These are phyloP conservation scores for Vicia faba DNA, from an alignment of 306 rosid genomes.

Conservation along the genomic window DNA sequence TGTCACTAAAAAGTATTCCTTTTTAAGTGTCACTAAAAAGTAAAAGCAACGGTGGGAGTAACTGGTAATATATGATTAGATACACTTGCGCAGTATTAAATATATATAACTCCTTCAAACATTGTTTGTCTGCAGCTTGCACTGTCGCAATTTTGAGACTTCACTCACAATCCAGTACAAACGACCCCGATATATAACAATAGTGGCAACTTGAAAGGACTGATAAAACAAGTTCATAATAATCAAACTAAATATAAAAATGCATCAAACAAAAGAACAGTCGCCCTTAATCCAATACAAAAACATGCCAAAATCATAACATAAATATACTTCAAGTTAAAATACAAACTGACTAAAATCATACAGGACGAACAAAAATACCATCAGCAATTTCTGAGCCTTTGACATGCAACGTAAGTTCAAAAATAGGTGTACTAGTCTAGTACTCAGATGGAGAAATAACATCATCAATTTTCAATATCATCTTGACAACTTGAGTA, in stretches of 20 bases:
- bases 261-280: constrained; percentile 24
- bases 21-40: no score
- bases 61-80: background rate
- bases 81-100: background rate
- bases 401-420: constrained; percentile 12
- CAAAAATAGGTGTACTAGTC: constrained; percentile 42
- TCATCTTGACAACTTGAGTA: constrained; percentile 98
- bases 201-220: background rate
- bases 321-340: constrained; percentile 32
- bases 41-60: no score
- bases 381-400: constrained; percentile 19
- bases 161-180: background rate
- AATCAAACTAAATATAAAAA: constrained; percentile 11
- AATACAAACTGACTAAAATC: constrained; percentile 35
- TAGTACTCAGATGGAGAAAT: constrained; percentile 73
- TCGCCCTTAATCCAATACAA: constrained; percentile 37
- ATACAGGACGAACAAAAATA: constrained; percentile 34
- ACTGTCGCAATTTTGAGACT: background rate
- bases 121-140: background rate
- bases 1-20: no score
- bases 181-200: background rate
- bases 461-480: constrained; percentile 92
- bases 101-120: no score
- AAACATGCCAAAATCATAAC: constrained; percentile 47
- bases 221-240: constrained; percentile 12